A percentile compares a stretch with the other conserved stretches of the same genome.
These are phyloP conservation scores for Pythium sp. DNA, from an alignment of 352 stramenopile species.

Conservation along the genomic window DNA sequence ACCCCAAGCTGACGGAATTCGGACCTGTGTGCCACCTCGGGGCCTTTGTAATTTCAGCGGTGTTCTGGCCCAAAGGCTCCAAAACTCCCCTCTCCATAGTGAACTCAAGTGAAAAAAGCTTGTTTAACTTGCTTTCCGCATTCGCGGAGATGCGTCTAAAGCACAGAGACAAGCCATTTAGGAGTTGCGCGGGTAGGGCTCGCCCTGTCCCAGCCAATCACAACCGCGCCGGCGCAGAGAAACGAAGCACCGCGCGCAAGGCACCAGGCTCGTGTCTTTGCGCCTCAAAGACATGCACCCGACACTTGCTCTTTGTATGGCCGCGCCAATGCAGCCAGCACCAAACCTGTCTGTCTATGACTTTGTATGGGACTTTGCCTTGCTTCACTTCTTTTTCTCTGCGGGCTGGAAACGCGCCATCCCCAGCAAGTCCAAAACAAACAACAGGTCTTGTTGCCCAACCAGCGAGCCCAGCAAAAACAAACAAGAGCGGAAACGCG, in stretches of 20 bases:
- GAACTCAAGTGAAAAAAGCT: background rate
- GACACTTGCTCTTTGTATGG: slow-evolving; percentile 9
- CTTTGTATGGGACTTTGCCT: background rate
- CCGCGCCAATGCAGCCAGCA: background rate
- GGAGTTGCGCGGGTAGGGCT: background rate
- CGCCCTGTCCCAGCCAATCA: background rate
- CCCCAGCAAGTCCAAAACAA: background rate
- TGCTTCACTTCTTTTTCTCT: slow-evolving; percentile 5
- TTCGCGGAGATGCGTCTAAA: background rate
- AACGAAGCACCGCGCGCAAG: slow-evolving; percentile 5
- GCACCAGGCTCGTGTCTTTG: background rate
- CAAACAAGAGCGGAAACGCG: background rate
- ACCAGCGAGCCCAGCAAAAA: background rate
- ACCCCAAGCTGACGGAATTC: background rate
- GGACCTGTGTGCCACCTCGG: background rate
- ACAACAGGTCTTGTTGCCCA: background rate
- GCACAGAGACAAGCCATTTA: slow-evolving; percentile 1
- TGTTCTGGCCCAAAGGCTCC: background rate
- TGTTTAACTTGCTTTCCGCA: background rate
- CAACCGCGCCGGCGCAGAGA: background rate
- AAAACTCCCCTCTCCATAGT: background rate
- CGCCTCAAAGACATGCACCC: background rate
- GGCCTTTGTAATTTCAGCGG: background rate
- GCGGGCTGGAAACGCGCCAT: background rate
- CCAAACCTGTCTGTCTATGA: background rate